A percentile compares a stretch with the other conserved stretches of the same genome.
Conservation (phyloP, 495 filamentous ascomycete species). For the Podospora appendiculata region DNA sequence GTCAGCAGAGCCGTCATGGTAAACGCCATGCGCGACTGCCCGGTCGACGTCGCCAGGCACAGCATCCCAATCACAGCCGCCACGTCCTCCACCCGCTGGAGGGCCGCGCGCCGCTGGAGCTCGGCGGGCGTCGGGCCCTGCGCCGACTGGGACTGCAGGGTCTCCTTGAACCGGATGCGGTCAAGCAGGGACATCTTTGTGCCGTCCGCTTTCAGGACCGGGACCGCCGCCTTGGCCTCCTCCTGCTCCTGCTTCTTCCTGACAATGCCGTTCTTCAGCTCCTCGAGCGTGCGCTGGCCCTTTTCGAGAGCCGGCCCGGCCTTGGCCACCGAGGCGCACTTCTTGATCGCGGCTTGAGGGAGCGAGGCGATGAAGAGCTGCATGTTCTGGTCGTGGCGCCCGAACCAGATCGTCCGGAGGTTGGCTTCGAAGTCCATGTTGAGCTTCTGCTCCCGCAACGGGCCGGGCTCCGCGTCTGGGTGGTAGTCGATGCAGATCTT, state of each 20-base stretch:
- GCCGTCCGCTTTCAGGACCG: slow-evolving; percentile 21
- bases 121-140: slow-evolving; percentile 36
- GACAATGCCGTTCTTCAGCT: slow-evolving; percentile 46
- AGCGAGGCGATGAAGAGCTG: slow-evolving; percentile 44
- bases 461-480: slow-evolving; percentile 21
- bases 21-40: slow-evolving; percentile 43
- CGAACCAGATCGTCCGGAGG: slow-evolving; percentile 40
- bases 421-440: slow-evolving; percentile 45
- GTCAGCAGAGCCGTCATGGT: slow-evolving; percentile 51
- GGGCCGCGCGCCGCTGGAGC: slow-evolving; percentile 46
- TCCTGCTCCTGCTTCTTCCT: slow-evolving; percentile 33
- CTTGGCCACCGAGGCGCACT: slow-evolving; percentile 37
- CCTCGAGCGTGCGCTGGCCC: slow-evolving; percentile 54
- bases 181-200: slow-evolving; percentile 47
- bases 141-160: slow-evolving; percentile 31
- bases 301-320: slow-evolving; percentile 39
- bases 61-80: slow-evolving; percentile 52
- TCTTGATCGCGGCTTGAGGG: slow-evolving; percentile 45
- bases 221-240: slow-evolving; percentile 4
- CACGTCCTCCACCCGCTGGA: slow-evolving; percentile 55
- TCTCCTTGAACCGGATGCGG: slow-evolving; percentile 54
- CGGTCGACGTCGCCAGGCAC: slow-evolving; percentile 31
- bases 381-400: slow-evolving; percentile 13
- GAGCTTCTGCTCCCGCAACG: slow-evolving; percentile 48
- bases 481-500: slow-evolving; percentile 38